Percentiles rank a stretch among this genome's conserved stretches.
phyloP scores from a whole-genome alignment of 139 green algal species.

The Mesotaenium endlicherianum region DNA sequence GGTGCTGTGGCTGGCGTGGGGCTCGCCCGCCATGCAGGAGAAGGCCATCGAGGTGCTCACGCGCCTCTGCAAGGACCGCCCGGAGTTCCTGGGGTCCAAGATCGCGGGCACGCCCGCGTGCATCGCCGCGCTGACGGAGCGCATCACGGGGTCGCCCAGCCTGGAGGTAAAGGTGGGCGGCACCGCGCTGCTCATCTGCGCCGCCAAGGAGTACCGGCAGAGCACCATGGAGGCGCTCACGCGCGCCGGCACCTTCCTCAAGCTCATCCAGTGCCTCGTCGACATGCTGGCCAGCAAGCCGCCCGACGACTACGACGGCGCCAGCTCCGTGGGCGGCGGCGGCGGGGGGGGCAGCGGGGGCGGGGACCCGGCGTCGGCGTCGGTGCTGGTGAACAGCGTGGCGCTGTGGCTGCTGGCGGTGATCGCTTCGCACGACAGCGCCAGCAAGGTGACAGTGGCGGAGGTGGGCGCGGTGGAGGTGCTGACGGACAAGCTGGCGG shows the following conservation, averaged over 20 bases:
- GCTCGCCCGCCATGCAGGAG: constrained; percentile 26
- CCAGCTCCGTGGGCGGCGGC: not conserved
- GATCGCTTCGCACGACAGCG: constrained; percentile 29
- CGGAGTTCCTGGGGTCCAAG: constrained; percentile 18
- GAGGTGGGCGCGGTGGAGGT: constrained; percentile 29
- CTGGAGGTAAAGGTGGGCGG: constrained; percentile 39
- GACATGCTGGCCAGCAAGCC: constrained; percentile 23
- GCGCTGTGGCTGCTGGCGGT: constrained; percentile 40
- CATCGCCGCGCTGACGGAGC: constrained; percentile 33
- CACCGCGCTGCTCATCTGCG: constrained; percentile 41
- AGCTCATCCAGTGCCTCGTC: constrained; percentile 32
- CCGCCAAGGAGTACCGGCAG: constrained; percentile 43
- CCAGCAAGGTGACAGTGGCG: constrained; percentile 16
- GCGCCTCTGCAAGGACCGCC: constrained; percentile 43
- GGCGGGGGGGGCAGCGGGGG: too few species aligned
- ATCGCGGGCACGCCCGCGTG: constrained; percentile 27
- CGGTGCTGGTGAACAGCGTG: constrained; percentile 24
- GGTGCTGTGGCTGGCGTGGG: constrained; percentile 18
- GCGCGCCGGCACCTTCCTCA: constrained; percentile 13
- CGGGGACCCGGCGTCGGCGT: not conserved
- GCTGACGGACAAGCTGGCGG: constrained; percentile 20
- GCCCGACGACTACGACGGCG: constrained; percentile 4
- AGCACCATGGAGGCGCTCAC: constrained; percentile 31
- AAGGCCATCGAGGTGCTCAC: constrained; percentile 44
- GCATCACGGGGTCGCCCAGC: constrained; percentile 25